These are phyloP conservation scores for Papilionanthe hybrid DNA, from an alignment of 116 monocot genomes.

Conservation along the genomic window DNA sequence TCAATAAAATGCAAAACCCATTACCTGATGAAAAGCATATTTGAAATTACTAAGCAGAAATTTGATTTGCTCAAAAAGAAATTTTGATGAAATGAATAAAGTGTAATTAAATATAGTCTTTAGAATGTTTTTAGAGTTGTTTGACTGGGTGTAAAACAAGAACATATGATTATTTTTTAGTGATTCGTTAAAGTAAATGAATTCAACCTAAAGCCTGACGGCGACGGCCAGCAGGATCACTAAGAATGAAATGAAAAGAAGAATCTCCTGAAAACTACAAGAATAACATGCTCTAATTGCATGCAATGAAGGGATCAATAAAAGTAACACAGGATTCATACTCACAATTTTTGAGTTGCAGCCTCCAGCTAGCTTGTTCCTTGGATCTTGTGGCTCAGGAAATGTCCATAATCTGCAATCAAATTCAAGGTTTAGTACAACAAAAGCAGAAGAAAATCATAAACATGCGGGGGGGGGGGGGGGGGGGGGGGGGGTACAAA, in stretches of 20 bases:
- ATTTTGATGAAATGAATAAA: too few species aligned
- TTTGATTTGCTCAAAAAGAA: too few species aligned
- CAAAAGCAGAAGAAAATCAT: not conserved
- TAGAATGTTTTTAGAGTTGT: too few species aligned
- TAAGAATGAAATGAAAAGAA: not conserved
- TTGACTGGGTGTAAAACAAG: too few species aligned
- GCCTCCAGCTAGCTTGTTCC: slow-evolving; percentile 38
- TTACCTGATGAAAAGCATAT: not conserved
- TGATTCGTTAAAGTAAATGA: too few species aligned
- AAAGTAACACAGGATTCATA: not conserved
- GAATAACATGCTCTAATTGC: not conserved
- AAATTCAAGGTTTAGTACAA: not conserved
- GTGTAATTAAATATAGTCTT: too few species aligned
- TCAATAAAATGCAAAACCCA: not conserved
- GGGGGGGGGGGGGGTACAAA: too few species aligned
- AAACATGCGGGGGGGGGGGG: not conserved
- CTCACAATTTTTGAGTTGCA: slow-evolving; percentile 58
- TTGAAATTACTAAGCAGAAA: not conserved
- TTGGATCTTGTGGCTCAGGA: slow-evolving; percentile 57
- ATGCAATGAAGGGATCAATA: not conserved
- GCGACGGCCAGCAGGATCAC: too few species aligned
- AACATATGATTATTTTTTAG: too few species aligned
- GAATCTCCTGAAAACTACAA: not conserved
- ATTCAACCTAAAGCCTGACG: too few species aligned
- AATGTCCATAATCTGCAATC: slow-evolving; percentile 60